Conservation (phyloP, 169 alveolate species). For the Blepharisma undulans region DNA sequence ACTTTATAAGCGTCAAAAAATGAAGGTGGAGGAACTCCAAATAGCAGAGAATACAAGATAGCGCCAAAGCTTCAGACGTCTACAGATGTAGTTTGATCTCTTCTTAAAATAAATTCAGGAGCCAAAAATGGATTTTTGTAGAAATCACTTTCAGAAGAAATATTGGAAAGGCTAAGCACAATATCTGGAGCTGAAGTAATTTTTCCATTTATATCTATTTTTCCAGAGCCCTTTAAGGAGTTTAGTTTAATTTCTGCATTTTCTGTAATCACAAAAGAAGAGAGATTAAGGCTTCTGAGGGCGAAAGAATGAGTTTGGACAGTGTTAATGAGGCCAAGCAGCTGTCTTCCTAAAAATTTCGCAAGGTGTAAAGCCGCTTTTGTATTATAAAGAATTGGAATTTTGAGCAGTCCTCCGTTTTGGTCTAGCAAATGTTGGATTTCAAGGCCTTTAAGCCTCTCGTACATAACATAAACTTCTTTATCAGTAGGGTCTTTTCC, state of each 20-base stretch:
- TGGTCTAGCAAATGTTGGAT: conserved; percentile 60
- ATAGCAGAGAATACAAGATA: conserved; percentile 64
- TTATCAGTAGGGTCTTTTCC: conserved; percentile 58
- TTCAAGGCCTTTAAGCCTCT: conserved; percentile 51
- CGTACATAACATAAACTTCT: conserved; percentile 68
- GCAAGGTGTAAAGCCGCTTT: conserved; percentile 73
- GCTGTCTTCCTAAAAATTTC: conserved; percentile 72
- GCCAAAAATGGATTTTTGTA: conserved; percentile 69
- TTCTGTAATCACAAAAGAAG: conserved; percentile 58
- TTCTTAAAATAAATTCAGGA: conserved; percentile 63
- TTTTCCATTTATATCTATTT: conserved; percentile 41
- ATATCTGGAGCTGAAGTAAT: conserved; percentile 50
- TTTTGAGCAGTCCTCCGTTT: conserved; percentile 79
- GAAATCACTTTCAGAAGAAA: conserved; percentile 41
- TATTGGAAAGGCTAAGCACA: conserved; percentile 3
- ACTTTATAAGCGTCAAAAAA: not conserved
- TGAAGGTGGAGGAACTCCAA: conserved; percentile 49
- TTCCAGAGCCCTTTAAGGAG: conserved; percentile 60
- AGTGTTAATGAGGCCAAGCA: conserved; percentile 53
- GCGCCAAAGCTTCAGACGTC: conserved; percentile 82
- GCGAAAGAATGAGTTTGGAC: conserved; percentile 61
- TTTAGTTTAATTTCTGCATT: conserved; percentile 69
- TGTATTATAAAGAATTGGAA: conserved; percentile 73
- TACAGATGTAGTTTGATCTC: conserved; percentile 55
- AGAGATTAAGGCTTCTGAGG: conserved; percentile 49